These are phyloP conservation scores for Hemileccinum rubropunctum DNA, from an alignment of 768 basidiomycete genomes.

Conservation along the genomic window DNA sequence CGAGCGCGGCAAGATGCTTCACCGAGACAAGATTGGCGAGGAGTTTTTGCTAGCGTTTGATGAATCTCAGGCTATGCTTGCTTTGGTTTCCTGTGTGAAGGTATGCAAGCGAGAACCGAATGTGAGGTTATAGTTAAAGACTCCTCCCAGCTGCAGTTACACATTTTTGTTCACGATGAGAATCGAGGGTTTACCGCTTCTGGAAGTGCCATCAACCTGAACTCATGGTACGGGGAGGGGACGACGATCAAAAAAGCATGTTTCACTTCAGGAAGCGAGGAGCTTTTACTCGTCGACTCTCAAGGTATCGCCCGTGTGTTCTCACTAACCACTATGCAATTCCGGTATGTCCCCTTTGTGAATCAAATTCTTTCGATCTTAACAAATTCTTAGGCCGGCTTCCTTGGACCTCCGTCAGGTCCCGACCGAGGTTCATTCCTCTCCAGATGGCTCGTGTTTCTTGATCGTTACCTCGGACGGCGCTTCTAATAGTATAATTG, in stretches of 20 bases:
- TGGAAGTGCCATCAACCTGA: constrained; percentile 42
- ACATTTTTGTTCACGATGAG: constrained; percentile 51
- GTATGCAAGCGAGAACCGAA: constrained; percentile 21
- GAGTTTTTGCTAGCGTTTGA: constrained; percentile 48
- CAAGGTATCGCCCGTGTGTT: constrained; percentile 44
- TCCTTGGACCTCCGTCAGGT: constrained; percentile 37
- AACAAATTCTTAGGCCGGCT: constrained; percentile 38
- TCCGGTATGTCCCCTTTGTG: constrained; percentile 37
- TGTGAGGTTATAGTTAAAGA: neutral
- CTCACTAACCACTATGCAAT: constrained; percentile 52
- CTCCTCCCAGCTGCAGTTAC: constrained; percentile 33
- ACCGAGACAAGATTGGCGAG: constrained; percentile 46
- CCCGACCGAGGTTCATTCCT: constrained; percentile 38
- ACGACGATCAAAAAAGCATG: constrained; percentile 36
- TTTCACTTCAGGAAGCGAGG: constrained; percentile 52
- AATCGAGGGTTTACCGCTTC: constrained; percentile 40
- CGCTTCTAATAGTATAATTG: constrained; percentile 24
- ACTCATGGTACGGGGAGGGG: constrained; percentile 43
- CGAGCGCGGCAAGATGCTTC: constrained; percentile 33
- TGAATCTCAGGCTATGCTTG: constrained; percentile 48
- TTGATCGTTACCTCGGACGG: constrained; percentile 30
- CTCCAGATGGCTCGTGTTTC: constrained; percentile 58
- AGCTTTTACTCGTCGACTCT: constrained; percentile 50
- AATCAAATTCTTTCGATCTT: neutral
- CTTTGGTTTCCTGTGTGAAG: constrained; percentile 42